phyloP scores from a whole-genome alignment of 2,329 filamentous ascomycete genomes.

The Colletotrichum paranaense region DNA sequence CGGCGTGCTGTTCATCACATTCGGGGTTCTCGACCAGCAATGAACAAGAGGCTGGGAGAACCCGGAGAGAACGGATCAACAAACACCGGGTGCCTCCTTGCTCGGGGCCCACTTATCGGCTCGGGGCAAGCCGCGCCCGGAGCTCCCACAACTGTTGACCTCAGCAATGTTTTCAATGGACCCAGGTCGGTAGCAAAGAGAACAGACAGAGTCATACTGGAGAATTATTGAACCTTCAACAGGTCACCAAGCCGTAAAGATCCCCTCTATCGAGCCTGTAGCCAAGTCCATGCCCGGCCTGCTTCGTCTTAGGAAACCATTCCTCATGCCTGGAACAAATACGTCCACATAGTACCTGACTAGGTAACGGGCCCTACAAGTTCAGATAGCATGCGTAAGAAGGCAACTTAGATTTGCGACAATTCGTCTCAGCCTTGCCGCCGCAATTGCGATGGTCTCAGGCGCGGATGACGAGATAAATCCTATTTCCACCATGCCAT shows the following conservation, averaged over 20 bases:
- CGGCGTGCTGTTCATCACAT: background rate
- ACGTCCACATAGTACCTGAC: background rate
- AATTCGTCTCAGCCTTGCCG: background rate
- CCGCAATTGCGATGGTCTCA: background rate
- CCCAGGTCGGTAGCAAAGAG: background rate
- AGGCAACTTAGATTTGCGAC: background rate
- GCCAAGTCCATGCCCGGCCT: background rate
- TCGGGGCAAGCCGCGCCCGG: background rate
- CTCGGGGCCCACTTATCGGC: constrained; percentile 15
- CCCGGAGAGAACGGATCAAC: background rate
- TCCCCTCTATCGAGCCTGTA: background rate
- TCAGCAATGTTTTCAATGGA: background rate
- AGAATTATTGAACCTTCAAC: background rate
- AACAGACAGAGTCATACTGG: background rate
- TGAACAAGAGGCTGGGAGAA: background rate
- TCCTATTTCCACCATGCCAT: background rate
- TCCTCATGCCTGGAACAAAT: background rate
- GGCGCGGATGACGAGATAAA: background rate
- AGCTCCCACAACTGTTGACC: background rate
- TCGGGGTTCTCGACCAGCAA: background rate
- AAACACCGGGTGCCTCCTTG: constrained; percentile 3
- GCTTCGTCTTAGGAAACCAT: background rate
- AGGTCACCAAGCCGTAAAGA: background rate
- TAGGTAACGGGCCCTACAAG: background rate
- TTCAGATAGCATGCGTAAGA: background rate